These are phyloP conservation scores for Pythium volutum DNA, from an alignment of 352 stramenopile species.

Conservation along the genomic window DNA sequence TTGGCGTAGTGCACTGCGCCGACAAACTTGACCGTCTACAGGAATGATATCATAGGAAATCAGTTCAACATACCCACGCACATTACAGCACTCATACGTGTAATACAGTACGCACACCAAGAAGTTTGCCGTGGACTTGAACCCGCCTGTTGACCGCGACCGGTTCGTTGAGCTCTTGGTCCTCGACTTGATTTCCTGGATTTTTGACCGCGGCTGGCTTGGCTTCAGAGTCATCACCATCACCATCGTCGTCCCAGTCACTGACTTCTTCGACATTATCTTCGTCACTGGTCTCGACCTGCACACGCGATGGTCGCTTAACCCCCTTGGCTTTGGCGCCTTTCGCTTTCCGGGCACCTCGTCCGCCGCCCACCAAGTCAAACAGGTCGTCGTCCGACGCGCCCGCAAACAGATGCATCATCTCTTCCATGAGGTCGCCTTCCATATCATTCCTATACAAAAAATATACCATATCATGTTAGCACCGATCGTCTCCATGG, in stretches of 20 bases:
- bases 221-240: neutral
- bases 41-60: neutral
- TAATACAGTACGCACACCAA: conserved; percentile 1
- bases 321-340: neutral
- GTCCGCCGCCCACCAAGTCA: conserved; percentile 18
- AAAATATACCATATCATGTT: too few relatives aligned
- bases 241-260: conserved; percentile 24
- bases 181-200: conserved; percentile 6
- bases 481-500: too few relatives aligned
- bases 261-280: conserved; percentile 31
- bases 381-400: conserved; percentile 25
- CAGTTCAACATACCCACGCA: too few relatives aligned
- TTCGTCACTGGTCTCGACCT: conserved; percentile 11
- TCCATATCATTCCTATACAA: conserved; percentile 33
- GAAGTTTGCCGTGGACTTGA: conserved; percentile 35
- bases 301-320: neutral
- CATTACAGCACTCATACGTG: too few relatives aligned
- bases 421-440: conserved; percentile 40
- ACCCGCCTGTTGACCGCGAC: conserved; percentile 32
- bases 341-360: conserved; percentile 6
- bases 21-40: conserved; percentile 55
- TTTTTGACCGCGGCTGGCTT: conserved; percentile 3
- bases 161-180: neutral
- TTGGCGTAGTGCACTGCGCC: conserved; percentile 71
- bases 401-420: conserved; percentile 42